A percentile compares a stretch with the other conserved stretches of the same genome.
Evolutionary conservation across 352 stramenopile genomes (phyloP).

Genomic region (Phytophthora pisi): DNA sequence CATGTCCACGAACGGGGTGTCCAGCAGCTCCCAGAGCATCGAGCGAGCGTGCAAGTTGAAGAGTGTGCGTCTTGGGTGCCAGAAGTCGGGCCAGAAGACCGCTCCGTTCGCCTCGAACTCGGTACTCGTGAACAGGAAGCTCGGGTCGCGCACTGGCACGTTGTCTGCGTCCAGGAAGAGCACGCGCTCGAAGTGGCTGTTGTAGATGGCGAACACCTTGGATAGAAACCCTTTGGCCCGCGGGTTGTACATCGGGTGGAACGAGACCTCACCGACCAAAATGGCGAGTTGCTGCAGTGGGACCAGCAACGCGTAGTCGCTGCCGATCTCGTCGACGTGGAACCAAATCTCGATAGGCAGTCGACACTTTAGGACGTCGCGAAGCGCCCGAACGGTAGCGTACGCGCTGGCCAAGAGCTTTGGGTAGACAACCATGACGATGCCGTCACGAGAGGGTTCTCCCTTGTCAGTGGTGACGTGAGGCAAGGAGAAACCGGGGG

Average conservation of each 20-base stretch:
- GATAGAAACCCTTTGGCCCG: constrained; percentile 47
- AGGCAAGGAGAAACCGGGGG: constrained; percentile 19
- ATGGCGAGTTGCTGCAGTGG: constrained; percentile 34
- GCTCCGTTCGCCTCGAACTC: constrained; percentile 48
- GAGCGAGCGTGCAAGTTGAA: constrained; percentile 62
- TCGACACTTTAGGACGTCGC: constrained; percentile 34
- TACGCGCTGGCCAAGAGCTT: constrained; percentile 50
- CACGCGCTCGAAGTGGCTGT: constrained; percentile 49
- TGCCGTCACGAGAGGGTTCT: constrained; percentile 21
- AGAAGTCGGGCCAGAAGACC: constrained; percentile 78
- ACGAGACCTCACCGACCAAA: constrained; percentile 27
- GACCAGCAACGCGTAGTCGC: constrained; percentile 14
- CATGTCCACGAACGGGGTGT: constrained; percentile 49
- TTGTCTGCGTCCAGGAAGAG: constrained; percentile 70
- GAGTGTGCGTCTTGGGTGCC: constrained; percentile 53
- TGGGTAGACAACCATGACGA: constrained; percentile 59
- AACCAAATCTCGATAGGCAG: constrained; percentile 67
- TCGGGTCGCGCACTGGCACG: constrained; percentile 48
- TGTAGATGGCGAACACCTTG: constrained; percentile 57
- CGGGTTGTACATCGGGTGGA: constrained; percentile 38
- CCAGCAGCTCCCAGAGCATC: constrained; percentile 60
- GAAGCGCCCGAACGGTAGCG: constrained; percentile 39
- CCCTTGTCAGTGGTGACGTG: constrained; percentile 8
- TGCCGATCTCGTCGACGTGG: constrained; percentile 36
- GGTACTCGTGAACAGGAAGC: constrained; percentile 44